Percentiles rank a stretch among this genome's conserved stretches.
Evolutionary conservation across 495 filamentous ascomycete species (phyloP).

Genomic region (Stereocaulon alpinum): DNA sequence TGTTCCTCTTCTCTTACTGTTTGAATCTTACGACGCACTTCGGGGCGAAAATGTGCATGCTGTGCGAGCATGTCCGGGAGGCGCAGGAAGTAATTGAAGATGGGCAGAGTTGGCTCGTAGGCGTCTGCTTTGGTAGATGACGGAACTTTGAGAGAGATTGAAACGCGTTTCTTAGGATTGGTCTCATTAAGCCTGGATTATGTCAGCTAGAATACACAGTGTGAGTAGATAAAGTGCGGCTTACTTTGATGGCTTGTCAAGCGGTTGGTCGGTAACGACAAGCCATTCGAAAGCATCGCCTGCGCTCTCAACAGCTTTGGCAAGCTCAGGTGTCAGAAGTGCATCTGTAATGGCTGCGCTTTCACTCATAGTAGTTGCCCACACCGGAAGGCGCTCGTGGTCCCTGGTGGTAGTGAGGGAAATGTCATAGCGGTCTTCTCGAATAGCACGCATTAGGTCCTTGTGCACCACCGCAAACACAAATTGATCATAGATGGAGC

Average conservation of each 20-base stretch:
- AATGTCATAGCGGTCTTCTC: conserved; percentile 89
- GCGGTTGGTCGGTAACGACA: conserved; percentile 81
- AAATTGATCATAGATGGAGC: conserved; percentile 78
- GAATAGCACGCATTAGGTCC: conserved; percentile 76
- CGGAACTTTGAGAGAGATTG: conserved; percentile 63
- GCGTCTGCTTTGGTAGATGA: conserved; percentile 40
- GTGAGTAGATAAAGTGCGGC: conserved; percentile 19
- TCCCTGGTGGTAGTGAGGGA: conserved; percentile 89
- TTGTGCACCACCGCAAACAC: conserved; percentile 96
- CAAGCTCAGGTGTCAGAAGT: conserved; percentile 72
- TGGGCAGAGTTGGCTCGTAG: conserved; percentile 57
- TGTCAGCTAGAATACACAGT: conserved; percentile 23
- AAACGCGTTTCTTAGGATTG: conserved; percentile 72
- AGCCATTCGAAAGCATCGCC: conserved; percentile 79
- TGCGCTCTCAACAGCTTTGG: conserved; percentile 67
- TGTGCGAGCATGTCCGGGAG: conserved; percentile 70
- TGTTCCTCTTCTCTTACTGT: conserved; percentile 71
- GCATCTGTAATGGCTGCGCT: conserved; percentile 89
- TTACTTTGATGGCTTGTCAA: conserved; percentile 83
- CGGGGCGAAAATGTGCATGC: conserved; percentile 73
- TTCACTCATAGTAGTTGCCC: conserved; percentile 94
- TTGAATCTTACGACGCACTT: conserved; percentile 77
- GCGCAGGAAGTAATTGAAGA: conserved; percentile 78
- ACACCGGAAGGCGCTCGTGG: conserved; percentile 75
- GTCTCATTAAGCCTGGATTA: conserved; percentile 69